Conservation (phyloP, 2,329 filamentous ascomycete species). For the Nemania diffusa region DNA sequence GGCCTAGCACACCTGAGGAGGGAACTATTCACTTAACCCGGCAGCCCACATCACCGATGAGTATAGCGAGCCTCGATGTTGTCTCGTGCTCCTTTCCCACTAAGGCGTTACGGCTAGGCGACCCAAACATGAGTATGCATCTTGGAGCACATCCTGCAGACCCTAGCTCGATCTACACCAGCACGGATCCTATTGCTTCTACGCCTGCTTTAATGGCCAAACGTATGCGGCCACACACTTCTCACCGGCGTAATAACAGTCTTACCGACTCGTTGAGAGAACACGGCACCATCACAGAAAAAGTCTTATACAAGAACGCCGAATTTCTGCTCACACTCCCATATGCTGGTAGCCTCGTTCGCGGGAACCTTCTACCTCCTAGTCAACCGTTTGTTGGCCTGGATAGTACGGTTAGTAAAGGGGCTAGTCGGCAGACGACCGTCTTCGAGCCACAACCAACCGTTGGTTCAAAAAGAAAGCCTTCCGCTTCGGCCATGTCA, state of each 20-base stretch:
- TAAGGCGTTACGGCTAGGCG: conserved; percentile 57
- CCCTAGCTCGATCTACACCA: conserved; percentile 59
- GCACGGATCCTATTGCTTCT: conserved; percentile 63
- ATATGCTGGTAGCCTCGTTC: conserved; percentile 84
- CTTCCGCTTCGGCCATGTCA: conserved; percentile 67
- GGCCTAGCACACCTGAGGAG: conserved; percentile 61
- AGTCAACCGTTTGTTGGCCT: conserved; percentile 82
- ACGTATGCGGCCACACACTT: conserved; percentile 64
- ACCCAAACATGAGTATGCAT: conserved; percentile 54
- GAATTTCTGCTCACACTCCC: conserved; percentile 71
- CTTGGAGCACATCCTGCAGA: conserved; percentile 67
- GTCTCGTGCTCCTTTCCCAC: conserved; percentile 72
- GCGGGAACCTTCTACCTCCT: conserved; percentile 86
- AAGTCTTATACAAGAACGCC: conserved; percentile 62
- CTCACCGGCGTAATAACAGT: conserved; percentile 87
- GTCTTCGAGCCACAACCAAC: conserved; percentile 57
- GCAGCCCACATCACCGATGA: conserved; percentile 63
- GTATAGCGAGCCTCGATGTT: conserved; percentile 68
- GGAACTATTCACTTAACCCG: conserved; percentile 46
- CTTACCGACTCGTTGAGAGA: conserved; percentile 86
- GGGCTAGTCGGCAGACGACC: conserved; percentile 64
- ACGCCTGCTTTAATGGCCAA: conserved; percentile 70
- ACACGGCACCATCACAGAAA: conserved; percentile 62
- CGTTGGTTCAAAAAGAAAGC: conserved; percentile 56
- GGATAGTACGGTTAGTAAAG: conserved; percentile 61